Evolutionary conservation across 1,284 basidiomycete species (phyloP).

Genomic region (Malassezia furfur): DNA sequence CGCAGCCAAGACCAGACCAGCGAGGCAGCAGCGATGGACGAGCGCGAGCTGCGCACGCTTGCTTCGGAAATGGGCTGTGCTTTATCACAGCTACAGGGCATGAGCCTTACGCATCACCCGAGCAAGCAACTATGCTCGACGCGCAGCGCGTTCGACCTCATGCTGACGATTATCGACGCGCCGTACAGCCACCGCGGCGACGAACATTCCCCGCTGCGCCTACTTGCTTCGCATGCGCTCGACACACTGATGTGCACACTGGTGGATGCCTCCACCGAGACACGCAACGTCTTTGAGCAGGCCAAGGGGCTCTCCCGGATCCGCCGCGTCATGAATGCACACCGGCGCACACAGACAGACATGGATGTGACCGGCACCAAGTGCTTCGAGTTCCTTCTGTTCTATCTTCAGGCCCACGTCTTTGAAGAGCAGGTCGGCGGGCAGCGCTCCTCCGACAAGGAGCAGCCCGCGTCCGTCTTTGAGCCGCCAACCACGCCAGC

Average conservation of each 20-base stretch:
- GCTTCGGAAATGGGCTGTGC: constrained; percentile 16
- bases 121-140: constrained; percentile 15
- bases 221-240: constrained; percentile 12
- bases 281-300: constrained; percentile 15
- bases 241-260: constrained; percentile 19
- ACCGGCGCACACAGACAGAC: neutral
- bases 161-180: constrained; percentile 8
- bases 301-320: constrained; percentile 9
- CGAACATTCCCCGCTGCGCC: constrained; percentile 1
- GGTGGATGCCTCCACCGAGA: constrained; percentile 8
- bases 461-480: neutral
- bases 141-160: constrained; percentile 8
- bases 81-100: constrained; percentile 15
- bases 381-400: constrained; percentile 16
- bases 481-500: neutral
- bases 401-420: constrained; percentile 11
- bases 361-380: constrained; percentile 6
- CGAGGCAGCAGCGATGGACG: too few relatives aligned
- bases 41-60: constrained; percentile 2
- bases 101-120: constrained; percentile 13
- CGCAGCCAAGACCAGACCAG: too few relatives aligned
- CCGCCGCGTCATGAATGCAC: constrained; percentile 13
- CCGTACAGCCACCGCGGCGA: constrained; percentile 3
- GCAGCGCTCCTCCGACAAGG: neutral
- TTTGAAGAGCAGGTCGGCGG: constrained; percentile 15